phyloP scores from a whole-genome alignment of 495 filamentous ascomycete species.

The Entonaema liquescens region DNA sequence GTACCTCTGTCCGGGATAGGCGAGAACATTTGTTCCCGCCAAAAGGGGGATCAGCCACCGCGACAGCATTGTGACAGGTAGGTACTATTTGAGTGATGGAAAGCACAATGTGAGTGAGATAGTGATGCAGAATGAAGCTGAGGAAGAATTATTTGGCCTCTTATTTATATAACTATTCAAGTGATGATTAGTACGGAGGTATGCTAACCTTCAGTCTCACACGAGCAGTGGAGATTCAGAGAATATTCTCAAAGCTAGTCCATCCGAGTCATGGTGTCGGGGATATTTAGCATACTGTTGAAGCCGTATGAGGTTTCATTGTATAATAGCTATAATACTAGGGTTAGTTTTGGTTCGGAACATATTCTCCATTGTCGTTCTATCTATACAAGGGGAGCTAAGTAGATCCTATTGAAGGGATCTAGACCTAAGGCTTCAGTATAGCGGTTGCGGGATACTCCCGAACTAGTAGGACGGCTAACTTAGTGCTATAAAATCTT shows the following conservation, averaged over 20 bases:
- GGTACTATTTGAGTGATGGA: not conserved
- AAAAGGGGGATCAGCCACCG: conserved; percentile 8
- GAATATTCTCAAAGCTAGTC: not conserved
- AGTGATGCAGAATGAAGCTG: not conserved
- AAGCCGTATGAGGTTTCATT: not conserved
- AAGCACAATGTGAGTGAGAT: not conserved
- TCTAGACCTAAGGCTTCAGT: not conserved
- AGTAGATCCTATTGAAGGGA: not conserved
- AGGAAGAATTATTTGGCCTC: not conserved
- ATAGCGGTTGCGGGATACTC: not conserved
- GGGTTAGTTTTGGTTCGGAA: not conserved
- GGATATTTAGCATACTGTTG: not conserved
- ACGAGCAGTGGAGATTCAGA: not conserved
- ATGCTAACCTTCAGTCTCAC: not conserved
- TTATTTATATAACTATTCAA: not conserved
- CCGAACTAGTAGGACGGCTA: not conserved
- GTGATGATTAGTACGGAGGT: not conserved
- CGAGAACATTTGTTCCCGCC: conserved; percentile 16
- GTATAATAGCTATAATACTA: not conserved
- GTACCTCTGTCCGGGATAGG: conserved; percentile 2
- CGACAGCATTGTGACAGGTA: not conserved
- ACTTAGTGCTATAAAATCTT: not conserved
- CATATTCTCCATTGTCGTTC: not conserved
- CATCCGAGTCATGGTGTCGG: not conserved
- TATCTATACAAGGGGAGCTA: not conserved